phyloP scores from a whole-genome alignment of 371 early-diverging fungal genomes.

The Dichotomocladium elegans region DNA sequence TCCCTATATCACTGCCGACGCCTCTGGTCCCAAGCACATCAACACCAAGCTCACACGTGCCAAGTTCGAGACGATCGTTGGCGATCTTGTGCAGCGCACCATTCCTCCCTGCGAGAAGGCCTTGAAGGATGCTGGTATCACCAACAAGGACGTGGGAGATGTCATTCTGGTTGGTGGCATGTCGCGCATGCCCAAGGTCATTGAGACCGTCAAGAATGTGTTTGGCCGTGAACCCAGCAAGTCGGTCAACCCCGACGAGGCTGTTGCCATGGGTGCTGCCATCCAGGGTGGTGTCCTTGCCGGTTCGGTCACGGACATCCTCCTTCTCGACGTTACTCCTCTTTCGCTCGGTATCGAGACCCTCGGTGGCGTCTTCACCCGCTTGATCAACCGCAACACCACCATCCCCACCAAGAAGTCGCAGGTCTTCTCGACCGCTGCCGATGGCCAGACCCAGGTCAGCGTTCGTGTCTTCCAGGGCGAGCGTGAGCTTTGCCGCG shows the following conservation, averaged over 20 bases:
- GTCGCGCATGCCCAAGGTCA: conserved; percentile 98
- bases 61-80: conserved; percentile 86
- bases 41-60: conserved; percentile 88
- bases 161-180: conserved; percentile 99
- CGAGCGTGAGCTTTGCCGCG: conserved; percentile 94
- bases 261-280: conserved; percentile 99
- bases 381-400: conserved; percentile 97
- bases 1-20: conserved; percentile 93
- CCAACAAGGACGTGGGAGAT: conserved; percentile 83
- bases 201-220: conserved; percentile 85
- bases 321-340: conserved; percentile 97
- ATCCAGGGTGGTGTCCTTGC: conserved; percentile 98
- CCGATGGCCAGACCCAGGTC: conserved; percentile 98
- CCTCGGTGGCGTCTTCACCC: conserved; percentile 96
- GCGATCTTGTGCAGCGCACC: conserved; percentile 86
- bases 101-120: conserved; percentile 95
- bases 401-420: conserved; percentile 99
- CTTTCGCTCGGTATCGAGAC: conserved; percentile 98
- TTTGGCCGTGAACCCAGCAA: conserved; percentile 93
- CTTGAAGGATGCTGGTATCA: conserved; percentile 92
- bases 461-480: conserved; percentile 99
- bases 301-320: conserved; percentile 92
- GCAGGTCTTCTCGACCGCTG: conserved; percentile 99
- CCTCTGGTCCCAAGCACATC: conserved; percentile 95
- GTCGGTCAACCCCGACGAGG: conserved; percentile 98